Evolutionary conservation across 2,329 filamentous ascomycete genomes (phyloP), one percentile per base, ranked within the genome.

Genomic region (Botrytis squamosa): DNA sequence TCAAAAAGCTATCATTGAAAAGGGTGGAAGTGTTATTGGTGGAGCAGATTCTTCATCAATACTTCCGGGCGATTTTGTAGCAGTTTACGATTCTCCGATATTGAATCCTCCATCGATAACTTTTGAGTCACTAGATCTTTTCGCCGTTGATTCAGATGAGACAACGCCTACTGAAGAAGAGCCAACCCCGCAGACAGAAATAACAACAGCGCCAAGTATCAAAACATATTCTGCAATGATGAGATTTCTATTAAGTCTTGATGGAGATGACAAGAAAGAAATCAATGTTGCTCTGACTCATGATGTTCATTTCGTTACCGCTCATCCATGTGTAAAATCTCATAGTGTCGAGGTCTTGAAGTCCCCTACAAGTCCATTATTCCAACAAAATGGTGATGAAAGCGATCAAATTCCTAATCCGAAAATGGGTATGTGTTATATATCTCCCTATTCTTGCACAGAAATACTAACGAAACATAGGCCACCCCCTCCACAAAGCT

Each of bases 291-390:
- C 84, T 1, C 81, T 92, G 16, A 81, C 82, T 9, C 87, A 89
- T 76, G 89, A 92, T 74, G 85, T 91, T 36, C 87, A 87, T 77
- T 92, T 92, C 79, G 88, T 91, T 29, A 91, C 90, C 0, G 89
- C 89, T 0, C 89, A 91, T 76, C 90, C 90, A 0, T 92, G 90
- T 77, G 85, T 88, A 8, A 86, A 88, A 2, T 89, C 88, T 1
- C 84, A 85, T 69, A 85, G 86, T 72, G 86, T 89, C 3, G 87
- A 85, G 75, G 86, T 90, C 72, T 79, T 91, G 69, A 89, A 87
- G 79, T 88, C 88, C 22, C 87, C 88, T 0, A 86, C 86, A 1
- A 90, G 88, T 78, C 88, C 89, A 33, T 88, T 86, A 1, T 88
- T 89, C 70, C 87, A 87, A 77, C 72, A 86, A 89, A 75, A 72